These are phyloP conservation scores for Pseudogymnoascus sp. DNA, from an alignment of 2,329 filamentous ascomycete species.

Conservation along the genomic window DNA sequence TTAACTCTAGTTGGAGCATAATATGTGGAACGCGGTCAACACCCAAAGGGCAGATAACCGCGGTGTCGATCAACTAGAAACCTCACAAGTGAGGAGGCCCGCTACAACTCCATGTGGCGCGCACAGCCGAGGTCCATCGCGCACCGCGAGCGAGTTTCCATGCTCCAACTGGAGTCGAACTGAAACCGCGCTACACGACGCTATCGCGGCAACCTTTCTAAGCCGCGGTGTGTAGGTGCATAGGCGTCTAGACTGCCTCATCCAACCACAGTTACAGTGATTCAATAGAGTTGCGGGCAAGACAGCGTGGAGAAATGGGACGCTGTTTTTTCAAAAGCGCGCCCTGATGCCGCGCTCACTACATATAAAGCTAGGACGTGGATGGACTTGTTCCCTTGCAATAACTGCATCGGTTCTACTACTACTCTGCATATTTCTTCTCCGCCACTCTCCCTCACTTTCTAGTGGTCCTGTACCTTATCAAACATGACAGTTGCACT, in stretches of 20 bases:
- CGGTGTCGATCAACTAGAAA: neutral
- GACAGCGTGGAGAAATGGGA: neutral
- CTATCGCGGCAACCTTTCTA: neutral
- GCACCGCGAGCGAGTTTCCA: neutral
- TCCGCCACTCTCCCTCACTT: neutral
- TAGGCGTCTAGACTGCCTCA: neutral
- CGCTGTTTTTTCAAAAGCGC: neutral
- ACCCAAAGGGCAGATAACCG: neutral
- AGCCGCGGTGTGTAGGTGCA: neutral
- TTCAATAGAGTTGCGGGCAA: neutral
- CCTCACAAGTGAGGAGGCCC: neutral
- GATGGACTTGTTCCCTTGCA: neutral
- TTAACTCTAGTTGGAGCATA: neutral
- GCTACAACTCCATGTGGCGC: neutral
- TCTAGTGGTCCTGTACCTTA: neutral
- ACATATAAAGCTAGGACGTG: neutral
- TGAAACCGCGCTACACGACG: neutral
- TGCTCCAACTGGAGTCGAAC: neutral
- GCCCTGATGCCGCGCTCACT: neutral
- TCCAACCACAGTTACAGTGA: neutral
- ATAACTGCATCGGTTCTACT: neutral
- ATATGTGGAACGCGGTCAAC: neutral
- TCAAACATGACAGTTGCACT: neutral
- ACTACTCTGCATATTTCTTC: neutral
- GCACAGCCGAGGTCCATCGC: neutral